A percentile compares a stretch with the other conserved stretches of the same genome.
phyloP scores from a whole-genome alignment of 306 rosid species.

The Corylus americana region DNA sequence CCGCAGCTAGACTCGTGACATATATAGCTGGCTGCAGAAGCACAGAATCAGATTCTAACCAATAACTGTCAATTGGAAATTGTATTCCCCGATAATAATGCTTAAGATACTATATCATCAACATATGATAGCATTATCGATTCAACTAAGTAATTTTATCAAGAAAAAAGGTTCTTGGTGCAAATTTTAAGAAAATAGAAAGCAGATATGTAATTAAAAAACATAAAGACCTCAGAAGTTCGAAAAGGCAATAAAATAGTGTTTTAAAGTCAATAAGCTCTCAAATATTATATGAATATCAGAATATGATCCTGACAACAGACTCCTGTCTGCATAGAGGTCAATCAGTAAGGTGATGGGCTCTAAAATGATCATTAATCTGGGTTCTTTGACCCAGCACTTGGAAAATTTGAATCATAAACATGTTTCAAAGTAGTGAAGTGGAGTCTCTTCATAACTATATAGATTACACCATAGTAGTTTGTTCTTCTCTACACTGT shows the following conservation, averaged over 20 bases:
- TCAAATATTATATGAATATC: neutral
- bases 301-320: neutral
- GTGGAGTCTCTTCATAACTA: neutral
- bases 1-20: slow-evolving; percentile 96
- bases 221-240: neutral
- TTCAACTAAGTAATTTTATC: neutral
- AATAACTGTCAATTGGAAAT: neutral
- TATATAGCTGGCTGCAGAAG: slow-evolving; percentile 95
- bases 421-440: neutral
- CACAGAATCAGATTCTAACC: slow-evolving; percentile 24
- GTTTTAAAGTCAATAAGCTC: neutral
- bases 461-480: neutral
- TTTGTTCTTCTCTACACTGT: neutral
- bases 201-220: neutral
- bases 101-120: neutral
- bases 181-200: too few species aligned
- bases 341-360: neutral
- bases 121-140: neutral
- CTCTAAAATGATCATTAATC: neutral
- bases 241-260: neutral
- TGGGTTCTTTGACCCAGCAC: neutral
- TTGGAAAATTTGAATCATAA: neutral
- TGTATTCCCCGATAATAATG: slow-evolving; percentile 13
- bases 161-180: neutral
- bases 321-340: neutral